Evolutionary conservation across 2,329 filamentous ascomycete genomes (phyloP).

Genomic region (Pleoardoris graminearum): DNA sequence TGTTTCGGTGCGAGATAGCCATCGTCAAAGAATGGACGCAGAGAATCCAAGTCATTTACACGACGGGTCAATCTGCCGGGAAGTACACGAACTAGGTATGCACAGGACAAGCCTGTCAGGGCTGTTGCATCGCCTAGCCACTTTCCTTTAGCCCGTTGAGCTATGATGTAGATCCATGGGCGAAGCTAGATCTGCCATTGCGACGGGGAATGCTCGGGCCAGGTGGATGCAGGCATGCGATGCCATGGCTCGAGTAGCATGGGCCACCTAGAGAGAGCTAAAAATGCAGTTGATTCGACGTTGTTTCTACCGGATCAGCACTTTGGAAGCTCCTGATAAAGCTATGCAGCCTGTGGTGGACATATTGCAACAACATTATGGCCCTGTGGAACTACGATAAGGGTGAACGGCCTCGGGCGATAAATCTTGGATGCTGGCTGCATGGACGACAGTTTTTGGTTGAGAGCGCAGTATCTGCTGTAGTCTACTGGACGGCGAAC

Average conservation of each 20-base stretch:
- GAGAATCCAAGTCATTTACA: constrained; percentile 45
- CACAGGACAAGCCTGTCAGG: constrained; percentile 30
- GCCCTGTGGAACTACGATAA: constrained; percentile 46
- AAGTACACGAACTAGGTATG: constrained; percentile 41
- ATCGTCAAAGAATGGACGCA: constrained; percentile 33
- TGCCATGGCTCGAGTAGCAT: constrained; percentile 9
- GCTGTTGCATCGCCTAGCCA: constrained; percentile 35
- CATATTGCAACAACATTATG: constrained; percentile 23
- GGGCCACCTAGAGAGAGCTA: constrained; percentile 2
- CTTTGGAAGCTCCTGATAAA: constrained; percentile 26
- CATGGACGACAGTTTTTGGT: constrained; percentile 21
- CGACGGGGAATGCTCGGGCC: constrained; percentile 19
- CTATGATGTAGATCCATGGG: constrained; percentile 23
- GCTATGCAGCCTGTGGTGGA: constrained; percentile 28
- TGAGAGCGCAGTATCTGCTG: constrained; percentile 16
- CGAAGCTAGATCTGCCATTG: constrained; percentile 41
- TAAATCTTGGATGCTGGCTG: constrained; percentile 16
- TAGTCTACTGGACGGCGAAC: constrained; percentile 24
- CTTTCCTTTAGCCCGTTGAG: constrained; percentile 41
- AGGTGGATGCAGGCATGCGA: constrained; percentile 17
- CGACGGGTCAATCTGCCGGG: constrained; percentile 42
- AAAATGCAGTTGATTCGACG: constrained; percentile 19
- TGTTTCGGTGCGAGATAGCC: constrained; percentile 39
- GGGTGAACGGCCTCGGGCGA: constrained; percentile 25
- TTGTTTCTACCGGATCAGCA: constrained; percentile 40